phyloP scores from a whole-genome alignment of 352 stramenopile species.

The Phytophthora meadii region DNA sequence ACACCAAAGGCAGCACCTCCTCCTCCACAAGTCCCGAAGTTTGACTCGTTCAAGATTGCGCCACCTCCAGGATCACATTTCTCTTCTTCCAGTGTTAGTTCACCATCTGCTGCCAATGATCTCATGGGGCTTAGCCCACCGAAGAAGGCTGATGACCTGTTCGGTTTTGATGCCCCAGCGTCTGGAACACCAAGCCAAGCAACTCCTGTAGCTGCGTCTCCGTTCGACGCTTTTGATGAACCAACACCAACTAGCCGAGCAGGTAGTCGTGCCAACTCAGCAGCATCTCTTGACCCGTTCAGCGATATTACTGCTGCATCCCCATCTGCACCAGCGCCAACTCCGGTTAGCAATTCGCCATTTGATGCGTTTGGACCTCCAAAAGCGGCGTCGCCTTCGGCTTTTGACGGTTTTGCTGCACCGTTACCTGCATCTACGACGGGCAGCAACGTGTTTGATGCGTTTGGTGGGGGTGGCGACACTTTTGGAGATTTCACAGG shows the following conservation, averaged over 20 bases:
- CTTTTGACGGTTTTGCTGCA: constrained; percentile 49
- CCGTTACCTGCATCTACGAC: constrained; percentile 25
- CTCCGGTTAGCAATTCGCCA: constrained; percentile 32
- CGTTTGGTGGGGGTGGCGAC: constrained; percentile 43
- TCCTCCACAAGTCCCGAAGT: constrained; percentile 33
- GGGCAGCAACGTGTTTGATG: constrained; percentile 42
- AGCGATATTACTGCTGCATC: constrained; percentile 32
- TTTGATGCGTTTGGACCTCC: constrained; percentile 54
- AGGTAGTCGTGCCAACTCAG: constrained; percentile 23
- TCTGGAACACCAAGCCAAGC: constrained; percentile 18
- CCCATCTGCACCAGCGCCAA: constrained; percentile 13
- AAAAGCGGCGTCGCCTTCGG: constrained; percentile 15
- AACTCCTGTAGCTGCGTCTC: constrained; percentile 32
- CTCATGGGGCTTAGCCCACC: constrained; percentile 73
- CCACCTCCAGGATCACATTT: constrained; percentile 63
- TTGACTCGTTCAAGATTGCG: constrained; percentile 76
- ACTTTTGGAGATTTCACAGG: constrained; percentile 44
- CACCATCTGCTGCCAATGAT: constrained; percentile 48
- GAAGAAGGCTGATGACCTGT: constrained; percentile 54
- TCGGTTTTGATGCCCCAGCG: constrained; percentile 57
- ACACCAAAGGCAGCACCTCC: constrained; percentile 38
- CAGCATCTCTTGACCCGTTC: constrained; percentile 48
- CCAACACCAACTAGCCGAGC: constrained; percentile 33
- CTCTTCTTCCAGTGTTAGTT: constrained; percentile 33
- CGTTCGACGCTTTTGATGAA: constrained; percentile 49